Conservation (phyloP, 2,329 filamentous ascomycete species). For the Fusarium xylarioides region DNA sequence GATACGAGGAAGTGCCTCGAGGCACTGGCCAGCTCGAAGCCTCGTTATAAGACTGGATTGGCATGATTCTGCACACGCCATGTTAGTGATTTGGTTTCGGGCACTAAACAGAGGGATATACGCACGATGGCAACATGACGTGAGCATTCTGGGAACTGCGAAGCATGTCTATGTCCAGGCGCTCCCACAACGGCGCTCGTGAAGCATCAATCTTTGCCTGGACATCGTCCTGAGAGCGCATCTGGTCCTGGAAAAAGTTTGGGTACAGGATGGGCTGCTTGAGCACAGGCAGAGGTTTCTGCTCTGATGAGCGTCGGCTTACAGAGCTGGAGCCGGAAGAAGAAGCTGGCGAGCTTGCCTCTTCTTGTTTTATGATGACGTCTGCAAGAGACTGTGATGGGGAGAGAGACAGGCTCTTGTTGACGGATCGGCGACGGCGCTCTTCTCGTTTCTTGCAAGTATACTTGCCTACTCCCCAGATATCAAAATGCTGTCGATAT, state of each 20-base stretch:
- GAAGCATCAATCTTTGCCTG: slow-evolving; percentile 14
- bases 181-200: slow-evolving; percentile 3
- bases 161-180: neutral
- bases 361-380: neutral
- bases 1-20: slow-evolving; percentile 7
- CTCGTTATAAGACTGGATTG: slow-evolving; percentile 6
- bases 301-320: slow-evolving; percentile 27
- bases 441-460: slow-evolving; percentile 49
- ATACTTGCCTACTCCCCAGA: slow-evolving; percentile 59
- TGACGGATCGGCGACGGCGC: slow-evolving; percentile 22
- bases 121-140: slow-evolving; percentile 24
- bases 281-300: slow-evolving; percentile 27
- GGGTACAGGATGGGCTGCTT: slow-evolving; percentile 2
- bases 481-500: slow-evolving; percentile 58
- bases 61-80: slow-evolving; percentile 11
- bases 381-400: slow-evolving; percentile 27
- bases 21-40: slow-evolving; percentile 17
- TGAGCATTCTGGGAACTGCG: slow-evolving; percentile 1
- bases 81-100: neutral
- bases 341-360: slow-evolving; percentile 7
- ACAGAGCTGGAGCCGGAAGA: slow-evolving; percentile 10
- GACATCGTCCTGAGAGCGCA: neutral
- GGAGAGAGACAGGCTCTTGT: slow-evolving; percentile 19
- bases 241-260: slow-evolving; percentile 5
- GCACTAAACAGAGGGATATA: neutral